These are phyloP conservation scores for Monocercomonoides exilis DNA, from an alignment of 78 protist species.

Conservation along the genomic window DNA sequence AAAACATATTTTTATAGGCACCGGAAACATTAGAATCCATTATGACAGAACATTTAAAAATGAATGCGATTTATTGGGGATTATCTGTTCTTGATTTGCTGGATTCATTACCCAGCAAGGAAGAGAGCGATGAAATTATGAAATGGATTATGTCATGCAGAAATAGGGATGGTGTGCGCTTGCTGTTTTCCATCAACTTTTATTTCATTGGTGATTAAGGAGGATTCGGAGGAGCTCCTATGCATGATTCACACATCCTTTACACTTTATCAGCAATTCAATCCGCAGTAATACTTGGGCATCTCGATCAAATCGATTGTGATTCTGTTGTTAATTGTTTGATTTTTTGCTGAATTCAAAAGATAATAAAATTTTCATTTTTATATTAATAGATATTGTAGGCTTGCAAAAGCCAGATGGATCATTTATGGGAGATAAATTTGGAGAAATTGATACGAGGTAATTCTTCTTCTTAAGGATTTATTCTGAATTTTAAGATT, in stretches of 20 bases:
- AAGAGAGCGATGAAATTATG: constrained; percentile 43
- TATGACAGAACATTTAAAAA: constrained; percentile 85
- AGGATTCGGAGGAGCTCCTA: constrained; percentile 83
- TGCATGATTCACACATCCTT: constrained; percentile 89
- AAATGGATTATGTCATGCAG: constrained; percentile 61
- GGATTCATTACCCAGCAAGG: constrained; percentile 29
- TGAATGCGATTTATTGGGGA: constrained; percentile 82
- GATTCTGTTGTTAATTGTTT: constrained; percentile 38
- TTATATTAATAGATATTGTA: constrained; percentile 25
- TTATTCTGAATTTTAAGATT: background rate
- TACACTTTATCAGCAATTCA: constrained; percentile 92
- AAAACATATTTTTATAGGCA: too few relatives aligned
- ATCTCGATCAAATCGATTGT: constrained; percentile 43
- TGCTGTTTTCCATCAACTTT: background rate
- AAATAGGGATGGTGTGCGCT: constrained; percentile 40
- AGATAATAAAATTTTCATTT: background rate
- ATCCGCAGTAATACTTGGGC: constrained; percentile 51
- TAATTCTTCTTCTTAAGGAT: too few relatives aligned
- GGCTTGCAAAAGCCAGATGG: constrained; percentile 86
- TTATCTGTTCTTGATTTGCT: constrained; percentile 59
- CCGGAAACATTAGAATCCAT: too few relatives aligned
- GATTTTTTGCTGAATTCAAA: background rate
- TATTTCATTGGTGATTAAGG: constrained; percentile 24
- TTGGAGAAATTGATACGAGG: constrained; percentile 95
- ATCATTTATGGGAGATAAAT: constrained; percentile 88